Percentiles rank a stretch among this genome's conserved stretches.
Evolutionary conservation across 352 stramenopile genomes (phyloP).

Genomic region (Globisporangium echinulatum): DNA sequence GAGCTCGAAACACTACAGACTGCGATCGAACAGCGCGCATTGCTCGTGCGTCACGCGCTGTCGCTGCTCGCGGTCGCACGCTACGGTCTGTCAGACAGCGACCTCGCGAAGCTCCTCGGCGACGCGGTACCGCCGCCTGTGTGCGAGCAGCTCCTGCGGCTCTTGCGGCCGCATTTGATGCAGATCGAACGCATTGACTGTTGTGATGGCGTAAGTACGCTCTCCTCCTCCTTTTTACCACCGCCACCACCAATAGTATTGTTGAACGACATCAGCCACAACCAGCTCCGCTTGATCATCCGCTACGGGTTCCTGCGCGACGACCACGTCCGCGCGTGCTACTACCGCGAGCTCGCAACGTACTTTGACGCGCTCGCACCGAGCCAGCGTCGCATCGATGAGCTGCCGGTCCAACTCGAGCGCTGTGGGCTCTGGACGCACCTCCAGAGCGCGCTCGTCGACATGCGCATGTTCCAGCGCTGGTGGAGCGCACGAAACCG

Average conservation of each 20-base stretch:
- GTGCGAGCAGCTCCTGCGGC: slow-evolving; percentile 31
- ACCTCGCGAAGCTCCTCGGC: slow-evolving; percentile 55
- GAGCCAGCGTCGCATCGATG: slow-evolving; percentile 70
- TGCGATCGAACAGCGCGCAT: slow-evolving; percentile 55
- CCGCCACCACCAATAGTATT: slow-evolving; percentile 18
- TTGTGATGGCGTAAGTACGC: slow-evolving; percentile 1
- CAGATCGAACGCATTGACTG: slow-evolving; percentile 58
- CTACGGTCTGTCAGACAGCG: slow-evolving; percentile 60
- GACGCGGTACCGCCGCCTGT: slow-evolving; percentile 35
- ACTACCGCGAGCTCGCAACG: slow-evolving; percentile 67
- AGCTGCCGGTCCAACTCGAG: slow-evolving; percentile 75
- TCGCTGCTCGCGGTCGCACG: slow-evolving; percentile 62
- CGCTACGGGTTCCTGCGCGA: slow-evolving; percentile 69
- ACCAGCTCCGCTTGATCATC: slow-evolving; percentile 60
- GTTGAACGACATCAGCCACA: slow-evolving; percentile 73
- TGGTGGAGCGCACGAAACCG: slow-evolving; percentile 80
- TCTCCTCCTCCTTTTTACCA: neutral
- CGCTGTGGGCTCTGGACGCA: slow-evolving; percentile 60
- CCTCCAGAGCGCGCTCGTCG: slow-evolving; percentile 62
- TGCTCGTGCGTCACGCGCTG: slow-evolving; percentile 66
- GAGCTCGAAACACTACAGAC: slow-evolving; percentile 52
- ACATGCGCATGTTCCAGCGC: slow-evolving; percentile 84
- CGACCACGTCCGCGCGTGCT: slow-evolving; percentile 53
- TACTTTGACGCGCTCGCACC: slow-evolving; percentile 69
- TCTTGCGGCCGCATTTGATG: slow-evolving; percentile 68